phyloP scores from a whole-genome alignment of 306 rosid genomes.

The Inga laurina region DNA sequence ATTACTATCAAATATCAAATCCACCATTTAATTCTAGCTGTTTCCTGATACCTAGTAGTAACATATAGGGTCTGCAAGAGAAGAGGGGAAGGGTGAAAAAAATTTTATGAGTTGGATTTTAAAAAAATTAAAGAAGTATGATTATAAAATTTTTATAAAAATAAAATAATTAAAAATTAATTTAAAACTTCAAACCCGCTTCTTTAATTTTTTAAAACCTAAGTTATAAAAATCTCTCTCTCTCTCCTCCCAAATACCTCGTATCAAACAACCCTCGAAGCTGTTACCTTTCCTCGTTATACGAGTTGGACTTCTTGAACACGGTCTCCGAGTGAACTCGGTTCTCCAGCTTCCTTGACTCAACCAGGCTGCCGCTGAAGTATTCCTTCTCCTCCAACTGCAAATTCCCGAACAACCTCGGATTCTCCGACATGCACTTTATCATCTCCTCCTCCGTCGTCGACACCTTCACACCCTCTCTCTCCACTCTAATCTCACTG shows the following conservation, averaged over 20 bases:
- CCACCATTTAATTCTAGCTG: background rate
- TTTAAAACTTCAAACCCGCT: too few relatives aligned
- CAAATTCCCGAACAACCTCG: conserved; percentile 74
- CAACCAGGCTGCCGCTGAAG: conserved; percentile 83
- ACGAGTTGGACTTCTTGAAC: conserved; percentile 71
- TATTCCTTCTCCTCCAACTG: conserved; percentile 83
- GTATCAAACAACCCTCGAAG: background rate
- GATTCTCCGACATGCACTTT: conserved; percentile 71
- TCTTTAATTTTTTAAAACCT: too few relatives aligned
- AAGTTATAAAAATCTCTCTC: too few relatives aligned
- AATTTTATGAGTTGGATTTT: too few relatives aligned
- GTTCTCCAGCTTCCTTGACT: conserved; percentile 47
- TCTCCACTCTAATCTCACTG: conserved; percentile 4
- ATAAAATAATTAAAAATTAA: too few relatives aligned
- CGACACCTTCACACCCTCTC: conserved; percentile 36
- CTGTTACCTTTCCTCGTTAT: conserved; percentile 72
- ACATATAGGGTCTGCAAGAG: too few relatives aligned
- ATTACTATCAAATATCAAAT: background rate
- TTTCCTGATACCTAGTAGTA: background rate
- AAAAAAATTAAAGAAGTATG: too few relatives aligned
- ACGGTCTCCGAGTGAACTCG: conserved; percentile 34
- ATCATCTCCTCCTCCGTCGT: conserved; percentile 52
- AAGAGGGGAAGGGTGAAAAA: too few relatives aligned
- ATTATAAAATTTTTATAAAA: too few relatives aligned
- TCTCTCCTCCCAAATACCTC: too few relatives aligned